Base-by-base conservation (phyloP, 75 land plant genomes). In the Cunninghamia lanceolata region DNA sequence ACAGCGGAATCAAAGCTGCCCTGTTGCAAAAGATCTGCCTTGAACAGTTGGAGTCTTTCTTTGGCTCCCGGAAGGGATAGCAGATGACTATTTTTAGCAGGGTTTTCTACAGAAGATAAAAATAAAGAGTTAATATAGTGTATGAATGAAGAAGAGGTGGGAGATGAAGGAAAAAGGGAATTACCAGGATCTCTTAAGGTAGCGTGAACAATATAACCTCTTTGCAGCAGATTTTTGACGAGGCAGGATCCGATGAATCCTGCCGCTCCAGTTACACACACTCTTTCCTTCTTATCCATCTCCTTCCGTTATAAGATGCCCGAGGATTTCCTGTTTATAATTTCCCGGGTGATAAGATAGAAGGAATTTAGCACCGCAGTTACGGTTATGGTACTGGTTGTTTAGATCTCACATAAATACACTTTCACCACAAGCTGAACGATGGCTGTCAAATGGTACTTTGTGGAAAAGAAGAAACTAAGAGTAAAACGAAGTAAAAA, bases 1-100 rank as follows among this genome's bases (percentile, higher is more conserved):
- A 93, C 89, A 9, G 83, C 87, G 30, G 90, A 43, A 82, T 95
- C 93, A 88, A 95, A 95, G 53, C 90, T 80, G 3, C 94, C 95
- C 36, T 92, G 88, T 50, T 89, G 89, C 86, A 92, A 73, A 7
- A 95, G 85, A 74, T 93, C 87, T 35, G 94, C 96, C 84, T 91
- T 87, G 68, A 92, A 87, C 43, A 94, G 87, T 4, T 91, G 75
- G 63, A 94, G 92, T 66, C 92, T 94, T 68, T 96, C 95, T 10
- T 68, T 85, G 7, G 95, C 96, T 52, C 93, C 93, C 74, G 90
- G 88, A 36, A 95, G 87, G 9, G 85, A 38, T 75, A 82, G 54
- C 53, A 95, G 89, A 86, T 93, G 97, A 83, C 82, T 84, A 15
- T 88, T 88, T 85, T 92, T 94, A 84, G 84, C 89, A 17, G 88